phyloP scores from a whole-genome alignment of 805 yeast species.

The Wickerhamiella alocasiicola region DNA sequence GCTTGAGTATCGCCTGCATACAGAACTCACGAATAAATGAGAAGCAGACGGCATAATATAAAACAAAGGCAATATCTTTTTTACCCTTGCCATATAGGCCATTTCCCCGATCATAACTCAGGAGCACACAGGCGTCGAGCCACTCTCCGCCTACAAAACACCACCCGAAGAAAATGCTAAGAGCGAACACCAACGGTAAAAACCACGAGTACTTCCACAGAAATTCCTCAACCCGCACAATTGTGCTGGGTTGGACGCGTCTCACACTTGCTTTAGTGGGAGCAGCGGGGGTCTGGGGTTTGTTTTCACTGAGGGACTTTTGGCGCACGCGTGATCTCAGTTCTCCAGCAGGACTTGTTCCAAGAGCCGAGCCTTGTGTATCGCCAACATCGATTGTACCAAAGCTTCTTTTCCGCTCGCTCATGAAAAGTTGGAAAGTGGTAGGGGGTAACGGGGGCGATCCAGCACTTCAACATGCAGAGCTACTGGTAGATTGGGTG shows the following conservation, averaged over 20 bases:
- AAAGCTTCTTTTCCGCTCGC: conserved; percentile 14
- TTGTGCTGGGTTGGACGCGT: not conserved
- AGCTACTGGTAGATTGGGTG: too few relatives aligned
- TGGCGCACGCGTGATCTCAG: conserved; percentile 14
- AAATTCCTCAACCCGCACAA: conserved; percentile 5
- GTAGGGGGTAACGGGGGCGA: too few relatives aligned
- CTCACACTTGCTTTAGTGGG: not conserved
- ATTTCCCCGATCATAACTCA: conserved; percentile 34
- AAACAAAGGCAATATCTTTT: conserved; percentile 69
- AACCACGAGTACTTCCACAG: conserved; percentile 17
- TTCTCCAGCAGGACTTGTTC: conserved; percentile 15
- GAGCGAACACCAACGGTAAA: conserved; percentile 17
- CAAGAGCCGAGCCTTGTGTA: conserved; percentile 21
- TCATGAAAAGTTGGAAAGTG: not conserved
- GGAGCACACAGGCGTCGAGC: conserved; percentile 16
- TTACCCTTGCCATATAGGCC: conserved; percentile 70
- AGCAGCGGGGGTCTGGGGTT: not conserved
- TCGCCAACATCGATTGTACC: conserved; percentile 22
- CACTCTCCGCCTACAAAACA: conserved; percentile 16
- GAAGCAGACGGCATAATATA: conserved; percentile 72
- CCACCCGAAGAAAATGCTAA: conserved; percentile 13
- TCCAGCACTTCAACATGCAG: too few relatives aligned
- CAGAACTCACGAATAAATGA: conserved; percentile 81
- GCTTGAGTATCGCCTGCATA: conserved; percentile 71
- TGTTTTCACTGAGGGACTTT: not conserved